Evolutionary conservation across 2,329 filamentous ascomycete species (phyloP).

Genomic region (Thelonectria blattea): DNA sequence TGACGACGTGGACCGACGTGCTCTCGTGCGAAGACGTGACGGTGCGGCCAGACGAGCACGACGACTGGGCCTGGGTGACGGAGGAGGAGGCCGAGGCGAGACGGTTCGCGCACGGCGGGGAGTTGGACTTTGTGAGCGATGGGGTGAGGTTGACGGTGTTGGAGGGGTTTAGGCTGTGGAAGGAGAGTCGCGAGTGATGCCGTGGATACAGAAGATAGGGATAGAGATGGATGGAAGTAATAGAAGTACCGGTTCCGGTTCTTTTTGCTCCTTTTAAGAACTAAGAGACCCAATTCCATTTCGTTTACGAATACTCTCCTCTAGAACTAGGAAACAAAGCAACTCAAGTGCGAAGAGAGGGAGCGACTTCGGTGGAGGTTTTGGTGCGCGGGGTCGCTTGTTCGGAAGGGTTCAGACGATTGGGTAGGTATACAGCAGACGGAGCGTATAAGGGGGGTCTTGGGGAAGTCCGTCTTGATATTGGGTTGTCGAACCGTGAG

Average conservation of each 20-base stretch:
- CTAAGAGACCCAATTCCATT: no score
- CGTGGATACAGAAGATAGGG: neutral
- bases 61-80: conserved; percentile 47
- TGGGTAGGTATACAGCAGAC: no score
- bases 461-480: no score
- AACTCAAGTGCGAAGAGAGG: no score
- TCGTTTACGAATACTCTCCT: no score
- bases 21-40: conserved; percentile 33
- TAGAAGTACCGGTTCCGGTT: neutral
- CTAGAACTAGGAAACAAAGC: no score
- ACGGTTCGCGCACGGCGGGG: conserved; percentile 34
- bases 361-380: no score
- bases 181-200: conserved; percentile 8
- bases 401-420: no score
- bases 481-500: no score
- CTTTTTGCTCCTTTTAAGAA: no score
- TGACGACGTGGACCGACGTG: conserved; percentile 40
- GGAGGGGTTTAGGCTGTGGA: conserved; percentile 42
- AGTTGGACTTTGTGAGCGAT: conserved; percentile 43
- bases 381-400: no score
- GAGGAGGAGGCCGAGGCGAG: conserved; percentile 43
- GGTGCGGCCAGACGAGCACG: conserved; percentile 47
- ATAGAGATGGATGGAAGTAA: neutral
- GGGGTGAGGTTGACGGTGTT: conserved; percentile 41
- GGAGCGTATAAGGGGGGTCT: no score